phyloP scores from a whole-genome alignment of 176 grass and related monocot species.

The Themeda triandra region DNA sequence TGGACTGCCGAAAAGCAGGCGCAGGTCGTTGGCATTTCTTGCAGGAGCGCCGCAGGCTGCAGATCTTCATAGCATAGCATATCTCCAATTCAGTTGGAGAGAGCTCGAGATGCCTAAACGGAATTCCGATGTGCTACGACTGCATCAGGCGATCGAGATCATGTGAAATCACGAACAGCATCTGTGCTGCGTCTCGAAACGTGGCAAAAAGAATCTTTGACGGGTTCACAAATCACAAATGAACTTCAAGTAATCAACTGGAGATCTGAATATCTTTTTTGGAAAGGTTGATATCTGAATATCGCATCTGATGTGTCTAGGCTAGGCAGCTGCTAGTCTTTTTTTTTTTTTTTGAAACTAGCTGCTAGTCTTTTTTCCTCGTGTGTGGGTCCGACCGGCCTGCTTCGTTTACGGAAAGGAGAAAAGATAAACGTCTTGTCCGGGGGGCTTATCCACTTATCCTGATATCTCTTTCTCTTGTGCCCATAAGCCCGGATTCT shows the following conservation, averaged over 20 bases:
- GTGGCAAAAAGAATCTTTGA: background rate
- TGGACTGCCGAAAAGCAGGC: background rate
- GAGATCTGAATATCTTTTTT: background rate
- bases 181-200: background rate
- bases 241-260: background rate
- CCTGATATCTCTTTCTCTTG: background rate
- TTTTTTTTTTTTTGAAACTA: too few species aligned
- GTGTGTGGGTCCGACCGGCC: slow-evolving; percentile 1
- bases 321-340: too few species aligned
- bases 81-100: slow-evolving; percentile 4
- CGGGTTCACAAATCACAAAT: background rate
- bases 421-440: background rate
- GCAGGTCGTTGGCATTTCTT: slow-evolving; percentile 1
- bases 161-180: background rate
- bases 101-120: background rate
- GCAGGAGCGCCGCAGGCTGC: background rate
- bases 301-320: background rate
- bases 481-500: background rate
- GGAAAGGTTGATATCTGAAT: too few species aligned
- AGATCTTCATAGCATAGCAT: background rate
- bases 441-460: slow-evolving; percentile 24
- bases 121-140: background rate
- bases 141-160: background rate
- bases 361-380: background rate
- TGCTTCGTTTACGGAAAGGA: background rate